A percentile compares a stretch with the other conserved stretches of the same genome.
These are phyloP conservation scores for Lichtheimia hyalospora DNA, from an alignment of 371 early-diverging fungal genomes.

Conservation along the genomic window DNA sequence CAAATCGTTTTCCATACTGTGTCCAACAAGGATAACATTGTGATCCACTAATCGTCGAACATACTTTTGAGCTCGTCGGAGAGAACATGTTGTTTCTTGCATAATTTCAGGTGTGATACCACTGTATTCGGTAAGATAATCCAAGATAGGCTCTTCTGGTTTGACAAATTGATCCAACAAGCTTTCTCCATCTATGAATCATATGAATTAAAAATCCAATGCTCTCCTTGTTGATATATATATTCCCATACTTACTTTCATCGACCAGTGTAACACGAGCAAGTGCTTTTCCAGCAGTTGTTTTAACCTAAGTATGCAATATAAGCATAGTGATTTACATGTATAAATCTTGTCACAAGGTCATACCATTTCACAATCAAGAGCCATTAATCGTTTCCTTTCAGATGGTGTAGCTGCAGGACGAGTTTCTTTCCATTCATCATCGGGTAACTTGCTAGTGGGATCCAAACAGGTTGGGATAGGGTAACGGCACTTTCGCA, in stretches of 20 bases:
- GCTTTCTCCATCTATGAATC: slow-evolving; percentile 32
- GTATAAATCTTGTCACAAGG: not conserved
- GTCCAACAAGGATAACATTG: slow-evolving; percentile 59
- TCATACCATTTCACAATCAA: slow-evolving; percentile 86
- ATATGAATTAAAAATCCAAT: not conserved
- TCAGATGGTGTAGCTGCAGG: slow-evolving; percentile 21
- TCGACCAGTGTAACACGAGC: slow-evolving; percentile 72
- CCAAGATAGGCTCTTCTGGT: slow-evolving; percentile 65
- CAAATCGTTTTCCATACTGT: slow-evolving; percentile 45
- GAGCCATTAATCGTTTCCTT: slow-evolving; percentile 52
- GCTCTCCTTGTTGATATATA: not conserved
- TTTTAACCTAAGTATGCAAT: slow-evolving; percentile 46
- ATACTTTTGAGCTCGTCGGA: slow-evolving; percentile 60
- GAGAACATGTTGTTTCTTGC: slow-evolving; percentile 47
- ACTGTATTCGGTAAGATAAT: slow-evolving; percentile 69
- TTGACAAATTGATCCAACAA: slow-evolving; percentile 74
- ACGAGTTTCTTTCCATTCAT: slow-evolving; percentile 55
- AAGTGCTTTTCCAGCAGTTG: slow-evolving; percentile 65
- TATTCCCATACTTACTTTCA: slow-evolving; percentile 26
- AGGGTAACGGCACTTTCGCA: slow-evolving; percentile 51
- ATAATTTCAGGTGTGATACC: slow-evolving; percentile 71
- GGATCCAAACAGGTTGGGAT: slow-evolving; percentile 51
- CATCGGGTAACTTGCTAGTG: slow-evolving; percentile 29
- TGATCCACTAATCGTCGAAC: slow-evolving; percentile 53
- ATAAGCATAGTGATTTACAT: not conserved